Evolutionary conservation across 2,329 filamentous ascomycete genomes (phyloP).

Genomic region (Aspergillus sp.): DNA sequence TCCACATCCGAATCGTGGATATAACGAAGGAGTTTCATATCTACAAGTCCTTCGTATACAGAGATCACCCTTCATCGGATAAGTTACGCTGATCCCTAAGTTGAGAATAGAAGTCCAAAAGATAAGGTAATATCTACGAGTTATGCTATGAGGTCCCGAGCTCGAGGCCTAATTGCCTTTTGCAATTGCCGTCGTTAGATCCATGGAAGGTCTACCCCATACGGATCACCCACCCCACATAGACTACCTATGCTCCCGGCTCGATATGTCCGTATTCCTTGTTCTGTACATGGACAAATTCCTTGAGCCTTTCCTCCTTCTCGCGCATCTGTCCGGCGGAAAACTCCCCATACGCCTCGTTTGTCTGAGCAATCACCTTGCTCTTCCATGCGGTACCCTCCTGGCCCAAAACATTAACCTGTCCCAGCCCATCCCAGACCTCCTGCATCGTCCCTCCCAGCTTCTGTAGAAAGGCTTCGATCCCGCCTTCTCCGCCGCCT

Average conservation of each 20-base stretch:
- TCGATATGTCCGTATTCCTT: conserved; percentile 10
- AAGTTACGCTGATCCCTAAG: background rate
- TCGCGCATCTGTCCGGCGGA: conserved; percentile 18
- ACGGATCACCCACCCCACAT: background rate
- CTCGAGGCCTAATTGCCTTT: background rate
- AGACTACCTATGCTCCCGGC: background rate
- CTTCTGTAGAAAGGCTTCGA: conserved; percentile 55
- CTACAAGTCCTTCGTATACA: background rate
- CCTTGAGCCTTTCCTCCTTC: conserved; percentile 27
- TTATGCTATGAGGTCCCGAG: background rate
- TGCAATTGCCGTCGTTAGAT: background rate
- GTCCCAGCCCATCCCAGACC: conserved; percentile 53
- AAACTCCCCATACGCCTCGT: conserved; percentile 46
- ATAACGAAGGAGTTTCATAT: background rate
- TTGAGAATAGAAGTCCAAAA: too few species aligned
- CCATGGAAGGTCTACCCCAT: background rate
- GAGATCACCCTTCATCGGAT: background rate
- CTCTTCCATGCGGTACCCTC: conserved; percentile 48
- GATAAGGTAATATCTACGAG: too few species aligned
- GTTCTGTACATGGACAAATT: conserved; percentile 24
- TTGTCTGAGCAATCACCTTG: conserved; percentile 45
- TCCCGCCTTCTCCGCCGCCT: conserved; percentile 55
- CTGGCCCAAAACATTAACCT: conserved; percentile 32
- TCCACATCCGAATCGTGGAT: background rate
- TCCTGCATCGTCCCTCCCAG: conserved; percentile 56